Base-by-base conservation (phyloP, 2,329 filamentous ascomycete species). In the Pseudocercospora cruenta region DNA sequence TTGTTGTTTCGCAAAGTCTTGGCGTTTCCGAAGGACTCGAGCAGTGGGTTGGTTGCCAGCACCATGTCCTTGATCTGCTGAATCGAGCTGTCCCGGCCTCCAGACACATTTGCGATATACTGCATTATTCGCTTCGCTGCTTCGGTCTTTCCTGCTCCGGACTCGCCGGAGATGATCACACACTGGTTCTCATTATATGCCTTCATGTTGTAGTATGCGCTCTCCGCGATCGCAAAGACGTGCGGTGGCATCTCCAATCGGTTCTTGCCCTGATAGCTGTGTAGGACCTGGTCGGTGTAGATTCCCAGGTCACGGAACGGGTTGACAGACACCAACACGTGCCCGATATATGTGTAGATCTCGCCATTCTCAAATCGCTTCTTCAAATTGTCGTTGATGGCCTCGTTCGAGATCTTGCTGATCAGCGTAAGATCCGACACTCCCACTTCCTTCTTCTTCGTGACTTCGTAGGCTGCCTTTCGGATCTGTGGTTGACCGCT, bases 31-130 rank as follows among this genome's bases (percentile, higher is more conserved):
- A 99, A 99, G 0, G 94, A 97, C 81, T 99, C 95, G 21, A 99
- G 88, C 71, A 99, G 82, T 58, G 95, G 95, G 80, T 99, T 99
- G 67, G 95, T 99, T 77, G 95, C 95, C 81, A 98, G 87, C 80
- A 98, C 94, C 94, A 98, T 99, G 81, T 99, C 94, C 84, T 98
- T 99, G 79, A 95, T 96, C 80, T 97, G 88, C 81, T 98, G 91
- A 77, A 98, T 97, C 60, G 94, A 93, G 65, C 91, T 91, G 72
- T 92, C 90, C 70, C 79, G 86, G 70, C 93, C 93, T 49, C 93
- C 94, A 1, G 95, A 98, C 8, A 98, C 94, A 78, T 90, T 98
- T 71, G 95, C 95, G 79, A 99, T 98, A 82, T 99, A 99, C 82
- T 99, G 95, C 94, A 99, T 99, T 76, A 99, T 91, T 74, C 94